Percentiles rank a stretch among this genome's conserved stretches.
These are phyloP conservation scores for Boletellus deceptivus DNA, from an alignment of 1,284 basidiomycete species.

Conservation along the genomic window DNA sequence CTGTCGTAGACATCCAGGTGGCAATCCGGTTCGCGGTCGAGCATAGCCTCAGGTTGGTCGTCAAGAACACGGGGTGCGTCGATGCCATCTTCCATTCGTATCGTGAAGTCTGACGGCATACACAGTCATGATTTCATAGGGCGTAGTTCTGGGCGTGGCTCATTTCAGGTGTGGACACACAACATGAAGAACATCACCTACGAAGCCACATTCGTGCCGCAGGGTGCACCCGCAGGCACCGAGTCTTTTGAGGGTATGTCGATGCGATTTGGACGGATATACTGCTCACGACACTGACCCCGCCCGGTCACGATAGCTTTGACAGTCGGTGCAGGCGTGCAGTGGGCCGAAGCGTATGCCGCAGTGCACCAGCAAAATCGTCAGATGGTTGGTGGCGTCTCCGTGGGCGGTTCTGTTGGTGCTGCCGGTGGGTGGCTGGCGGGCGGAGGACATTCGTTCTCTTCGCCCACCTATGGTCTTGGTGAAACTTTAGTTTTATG, in stretches of 20 bases:
- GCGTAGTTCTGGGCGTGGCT: slow-evolving; percentile 18
- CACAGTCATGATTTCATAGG: not conserved
- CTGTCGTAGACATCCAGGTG: not conserved
- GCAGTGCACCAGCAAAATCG: slow-evolving; percentile 20
- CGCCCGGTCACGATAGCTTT: slow-evolving; percentile 26
- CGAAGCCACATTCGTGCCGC: slow-evolving; percentile 32
- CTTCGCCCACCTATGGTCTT: slow-evolving; percentile 43
- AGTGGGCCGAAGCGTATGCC: slow-evolving; percentile 44
- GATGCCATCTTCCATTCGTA: not conserved
- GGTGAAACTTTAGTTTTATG: slow-evolving; percentile 29
- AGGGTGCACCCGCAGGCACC: slow-evolving; percentile 22
- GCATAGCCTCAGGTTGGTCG: not conserved
- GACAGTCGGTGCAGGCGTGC: slow-evolving; percentile 44
- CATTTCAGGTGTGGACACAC: slow-evolving; percentile 42
- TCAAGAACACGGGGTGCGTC: not conserved
- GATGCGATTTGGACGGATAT: not conserved
- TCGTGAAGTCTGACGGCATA: not conserved
- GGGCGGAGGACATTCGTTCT: slow-evolving; percentile 45
- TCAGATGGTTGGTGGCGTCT: slow-evolving; percentile 39
- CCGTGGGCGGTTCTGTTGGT: slow-evolving; percentile 38
- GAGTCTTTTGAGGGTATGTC: slow-evolving; percentile 10
- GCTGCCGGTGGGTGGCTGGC: slow-evolving; percentile 26
- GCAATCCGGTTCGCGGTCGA: not conserved
- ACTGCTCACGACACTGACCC: not conserved
- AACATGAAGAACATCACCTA: slow-evolving; percentile 27